phyloP scores from a whole-genome alignment of 495 filamentous ascomycete genomes.

The Coniosporium apollinis region DNA sequence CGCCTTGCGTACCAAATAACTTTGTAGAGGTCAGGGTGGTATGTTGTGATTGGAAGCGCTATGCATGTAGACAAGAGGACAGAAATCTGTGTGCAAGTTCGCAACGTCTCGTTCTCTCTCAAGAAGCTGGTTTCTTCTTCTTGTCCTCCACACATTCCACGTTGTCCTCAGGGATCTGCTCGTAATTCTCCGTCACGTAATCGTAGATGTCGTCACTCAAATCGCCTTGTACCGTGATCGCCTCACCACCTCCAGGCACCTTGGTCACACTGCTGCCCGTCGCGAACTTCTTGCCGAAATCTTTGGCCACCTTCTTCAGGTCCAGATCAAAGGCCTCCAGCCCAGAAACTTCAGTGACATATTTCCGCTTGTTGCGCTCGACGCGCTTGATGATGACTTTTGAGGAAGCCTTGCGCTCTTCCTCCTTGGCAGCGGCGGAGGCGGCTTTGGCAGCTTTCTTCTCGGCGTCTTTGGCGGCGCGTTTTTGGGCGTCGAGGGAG shows the following conservation, averaged over 20 bases:
- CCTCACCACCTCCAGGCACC: constrained; percentile 56
- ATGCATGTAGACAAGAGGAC: no score
- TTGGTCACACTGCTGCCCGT: constrained; percentile 89
- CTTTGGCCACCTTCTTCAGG: constrained; percentile 82
- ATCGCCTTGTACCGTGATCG: constrained; percentile 97
- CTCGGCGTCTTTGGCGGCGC: constrained; percentile 80
- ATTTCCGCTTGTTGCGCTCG: constrained; percentile 94
- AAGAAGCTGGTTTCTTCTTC: constrained; percentile 89
- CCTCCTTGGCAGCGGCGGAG: constrained; percentile 60
- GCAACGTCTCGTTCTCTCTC: no score
- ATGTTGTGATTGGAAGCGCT: no score
- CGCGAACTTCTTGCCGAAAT: constrained; percentile 83
- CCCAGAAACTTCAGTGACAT: constrained; percentile 76
- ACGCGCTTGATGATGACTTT: constrained; percentile 89
- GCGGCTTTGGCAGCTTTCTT: constrained; percentile 93
- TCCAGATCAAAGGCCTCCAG: constrained; percentile 83
- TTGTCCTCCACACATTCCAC: constrained; percentile 87
- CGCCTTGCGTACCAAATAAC: no score
- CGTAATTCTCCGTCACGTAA: constrained; percentile 72
- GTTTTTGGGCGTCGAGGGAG: constrained; percentile 74
- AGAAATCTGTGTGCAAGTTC: no score
- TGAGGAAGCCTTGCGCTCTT: constrained; percentile 55
- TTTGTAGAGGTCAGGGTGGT: no score
- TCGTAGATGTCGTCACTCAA: constrained; percentile 89
- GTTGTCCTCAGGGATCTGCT: constrained; percentile 76